Evolutionary conservation across 2,329 filamentous ascomycete species (phyloP).

Genomic region (Geosmithia morbida): DNA sequence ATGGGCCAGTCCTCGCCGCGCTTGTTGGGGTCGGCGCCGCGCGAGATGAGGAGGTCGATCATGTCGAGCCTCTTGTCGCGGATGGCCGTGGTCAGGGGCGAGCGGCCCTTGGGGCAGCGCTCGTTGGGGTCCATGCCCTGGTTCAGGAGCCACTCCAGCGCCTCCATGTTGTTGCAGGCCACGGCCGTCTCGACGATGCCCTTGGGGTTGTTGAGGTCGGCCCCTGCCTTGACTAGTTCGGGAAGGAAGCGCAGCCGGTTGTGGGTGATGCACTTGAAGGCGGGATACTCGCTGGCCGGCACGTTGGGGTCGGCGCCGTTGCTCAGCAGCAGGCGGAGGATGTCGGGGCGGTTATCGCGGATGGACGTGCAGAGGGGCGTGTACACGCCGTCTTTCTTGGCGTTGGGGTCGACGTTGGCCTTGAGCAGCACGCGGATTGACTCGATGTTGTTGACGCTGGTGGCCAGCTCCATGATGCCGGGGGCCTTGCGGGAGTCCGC

Average conservation of each 20-base stretch:
- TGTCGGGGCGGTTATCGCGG: slow-evolving; percentile 47
- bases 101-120: slow-evolving; percentile 39
- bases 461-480: slow-evolving; percentile 49
- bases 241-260: slow-evolving; percentile 46
- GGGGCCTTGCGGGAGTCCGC: slow-evolving; percentile 46
- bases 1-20: slow-evolving; percentile 58
- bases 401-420: slow-evolving; percentile 44
- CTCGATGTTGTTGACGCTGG: slow-evolving; percentile 49
- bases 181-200: slow-evolving; percentile 54
- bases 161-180: slow-evolving; percentile 44
- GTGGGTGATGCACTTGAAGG: slow-evolving; percentile 56
- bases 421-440: slow-evolving; percentile 42
- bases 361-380: slow-evolving; percentile 56
- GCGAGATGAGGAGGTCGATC: slow-evolving; percentile 40
- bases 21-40: slow-evolving; percentile 46
- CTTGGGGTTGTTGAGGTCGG: slow-evolving; percentile 41
- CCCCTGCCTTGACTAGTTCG: slow-evolving; percentile 43
- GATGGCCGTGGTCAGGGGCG: slow-evolving; percentile 52
- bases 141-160: slow-evolving; percentile 44
- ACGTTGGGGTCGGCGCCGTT: slow-evolving; percentile 49
- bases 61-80: slow-evolving; percentile 42
- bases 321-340: slow-evolving; percentile 42
- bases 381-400: slow-evolving; percentile 51
- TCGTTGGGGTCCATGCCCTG: slow-evolving; percentile 47
- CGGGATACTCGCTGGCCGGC: slow-evolving; percentile 47